Base-by-base conservation (phyloP, 129 eudicot genomes). In the Escallonia herrerae region DNA sequence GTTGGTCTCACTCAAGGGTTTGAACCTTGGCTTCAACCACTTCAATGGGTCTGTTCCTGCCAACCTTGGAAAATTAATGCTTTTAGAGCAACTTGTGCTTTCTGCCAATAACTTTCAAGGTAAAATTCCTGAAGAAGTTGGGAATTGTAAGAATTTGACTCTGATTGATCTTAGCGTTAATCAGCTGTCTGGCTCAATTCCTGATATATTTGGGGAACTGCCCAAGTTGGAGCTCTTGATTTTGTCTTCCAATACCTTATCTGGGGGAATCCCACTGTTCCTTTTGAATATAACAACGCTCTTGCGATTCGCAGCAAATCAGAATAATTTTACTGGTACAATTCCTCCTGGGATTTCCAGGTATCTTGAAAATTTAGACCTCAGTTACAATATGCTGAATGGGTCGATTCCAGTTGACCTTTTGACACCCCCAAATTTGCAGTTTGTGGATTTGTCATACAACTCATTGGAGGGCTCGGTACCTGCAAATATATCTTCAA, bases 281-380 rank as follows among this genome's bases (percentile, higher is more conserved):
- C 64, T 91, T 50, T 58, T 72, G 1, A 60, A 4, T 1, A 58
- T 87, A 40, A 52, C 56, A 12, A 67, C 83, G 37, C 79, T 91
- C 1, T 44, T 47, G 42, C 71, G 95, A 53, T 91, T 91, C 68
- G 87, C 95, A 3, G 97, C 97, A 1, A 83, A 91, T 73, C 77
- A 63, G 72, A 91, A 91, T 61, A 2, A 0, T 0, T 88, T 91
- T 60, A 63, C 48, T 14, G 98, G 98, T 66, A 52, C 43, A 42
- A 71, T 91, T 55, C 96, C 96, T 39, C 53, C 56, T 12, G 83
- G 85, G 53, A 70, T 83, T 39, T 78, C 96, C 0, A 60, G 46
- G 11, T 63, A 71, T 70, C 73, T 85, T 13, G 70, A 61, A 65
- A 71, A 54, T 52, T 53, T 91, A 63, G 96, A 91, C 79, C 78